These are phyloP conservation scores for Barnettozyma sp. DNA, from an alignment of 805 yeast genomes.

Conservation along the genomic window DNA sequence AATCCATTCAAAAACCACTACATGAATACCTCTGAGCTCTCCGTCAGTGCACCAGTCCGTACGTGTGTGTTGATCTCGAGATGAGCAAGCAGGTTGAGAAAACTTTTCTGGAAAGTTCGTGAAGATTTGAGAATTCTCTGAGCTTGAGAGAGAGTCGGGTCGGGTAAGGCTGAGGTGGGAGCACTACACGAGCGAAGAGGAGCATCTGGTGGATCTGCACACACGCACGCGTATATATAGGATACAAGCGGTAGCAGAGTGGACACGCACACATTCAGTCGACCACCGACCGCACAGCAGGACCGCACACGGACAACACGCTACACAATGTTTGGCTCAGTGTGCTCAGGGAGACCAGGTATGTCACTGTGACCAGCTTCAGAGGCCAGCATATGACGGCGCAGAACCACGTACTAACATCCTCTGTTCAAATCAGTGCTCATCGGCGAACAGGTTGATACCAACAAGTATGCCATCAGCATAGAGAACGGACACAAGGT, in stretches of 20 bases:
- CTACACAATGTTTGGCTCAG: conserved; percentile 75
- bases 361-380: conserved; percentile 11
- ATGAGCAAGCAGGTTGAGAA: background rate
- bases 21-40: conserved; percentile 4
- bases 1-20: background rate
- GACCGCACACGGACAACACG: too few species aligned
- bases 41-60: background rate
- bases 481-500: conserved; percentile 58
- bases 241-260: too few species aligned
- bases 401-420: too few species aligned
- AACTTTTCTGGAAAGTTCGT: background rate
- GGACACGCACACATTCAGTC: too few species aligned
- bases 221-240: too few species aligned
- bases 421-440: conserved; percentile 28
- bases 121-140: conserved; percentile 5
- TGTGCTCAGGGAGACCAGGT: conserved; percentile 67
- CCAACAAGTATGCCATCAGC: conserved; percentile 56
- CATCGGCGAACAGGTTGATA: conserved; percentile 59
- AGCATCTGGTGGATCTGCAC: too few species aligned
- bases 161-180: too few species aligned
- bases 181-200: too few species aligned
- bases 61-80: background rate
- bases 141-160: too few species aligned
- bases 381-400: too few species aligned
- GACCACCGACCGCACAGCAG: too few species aligned